Percentiles rank a stretch among this genome's conserved stretches.
Evolutionary conservation across 352 stramenopile species (phyloP).

Genomic region (Phytopythium litorale): DNA sequence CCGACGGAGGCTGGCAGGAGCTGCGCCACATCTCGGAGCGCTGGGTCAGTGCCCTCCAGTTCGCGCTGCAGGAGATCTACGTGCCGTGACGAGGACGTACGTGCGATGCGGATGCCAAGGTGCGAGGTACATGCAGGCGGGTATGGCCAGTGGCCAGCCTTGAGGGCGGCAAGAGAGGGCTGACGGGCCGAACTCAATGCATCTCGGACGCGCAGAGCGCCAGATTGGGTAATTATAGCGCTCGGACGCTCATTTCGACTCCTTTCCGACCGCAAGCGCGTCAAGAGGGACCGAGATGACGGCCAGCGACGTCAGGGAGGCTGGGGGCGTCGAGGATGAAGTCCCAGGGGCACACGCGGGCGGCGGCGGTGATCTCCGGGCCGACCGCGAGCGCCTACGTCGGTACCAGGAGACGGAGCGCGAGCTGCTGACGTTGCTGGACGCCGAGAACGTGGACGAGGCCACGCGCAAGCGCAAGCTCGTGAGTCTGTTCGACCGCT

Average conservation of each 20-base stretch:
- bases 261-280: background rate
- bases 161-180: background rate
- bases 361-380: constrained; percentile 6
- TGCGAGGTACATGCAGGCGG: background rate
- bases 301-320: background rate
- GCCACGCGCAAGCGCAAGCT: constrained; percentile 53
- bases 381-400: constrained; percentile 24
- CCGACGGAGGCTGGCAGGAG: constrained; percentile 12
- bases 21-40: constrained; percentile 11
- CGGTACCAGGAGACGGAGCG: constrained; percentile 42
- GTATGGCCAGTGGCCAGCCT: background rate
- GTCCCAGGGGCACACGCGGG: background rate
- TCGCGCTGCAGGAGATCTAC: constrained; percentile 13
- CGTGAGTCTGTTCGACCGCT: constrained; percentile 64
- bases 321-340: background rate
- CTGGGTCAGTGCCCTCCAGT: constrained; percentile 15
- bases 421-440: constrained; percentile 45
- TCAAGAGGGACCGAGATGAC: background rate
- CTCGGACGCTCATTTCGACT: background rate
- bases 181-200: background rate
- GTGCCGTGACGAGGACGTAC: background rate
- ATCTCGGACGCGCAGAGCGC: background rate
- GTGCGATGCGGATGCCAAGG: background rate
- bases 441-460: constrained; percentile 41
- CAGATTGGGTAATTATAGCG: background rate